A percentile compares a stretch with the other conserved stretches of the same genome.
phyloP scores from a whole-genome alignment of 2,329 filamentous ascomycete genomes.

The Cryphonectria carpinicola region DNA sequence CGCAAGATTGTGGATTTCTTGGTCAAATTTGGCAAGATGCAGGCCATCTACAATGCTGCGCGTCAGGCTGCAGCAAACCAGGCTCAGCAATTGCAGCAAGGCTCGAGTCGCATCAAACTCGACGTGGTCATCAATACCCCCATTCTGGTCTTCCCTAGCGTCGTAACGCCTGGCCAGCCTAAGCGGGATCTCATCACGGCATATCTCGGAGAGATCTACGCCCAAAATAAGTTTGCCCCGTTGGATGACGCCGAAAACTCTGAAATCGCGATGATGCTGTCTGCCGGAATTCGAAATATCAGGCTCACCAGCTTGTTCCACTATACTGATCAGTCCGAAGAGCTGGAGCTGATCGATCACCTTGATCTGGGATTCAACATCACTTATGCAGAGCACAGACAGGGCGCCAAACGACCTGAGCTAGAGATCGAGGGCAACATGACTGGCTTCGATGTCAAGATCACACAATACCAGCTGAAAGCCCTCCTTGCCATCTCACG shows the following conservation, averaged over 20 bases:
- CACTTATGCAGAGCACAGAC: slow-evolving; percentile 84
- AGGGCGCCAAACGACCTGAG: slow-evolving; percentile 79
- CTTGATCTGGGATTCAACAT: slow-evolving; percentile 93
- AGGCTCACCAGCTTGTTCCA: slow-evolving; percentile 88
- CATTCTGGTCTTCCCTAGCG: slow-evolving; percentile 90
- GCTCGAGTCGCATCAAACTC: slow-evolving; percentile 87
- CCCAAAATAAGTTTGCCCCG: slow-evolving; percentile 87
- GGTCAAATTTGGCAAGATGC: slow-evolving; percentile 99
- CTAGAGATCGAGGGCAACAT: slow-evolving; percentile 89
- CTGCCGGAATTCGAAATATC: slow-evolving; percentile 89
- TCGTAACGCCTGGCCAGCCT: slow-evolving; percentile 69
- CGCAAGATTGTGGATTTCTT: slow-evolving; percentile 97
- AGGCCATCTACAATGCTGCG: slow-evolving; percentile 96
- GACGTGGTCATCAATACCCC: slow-evolving; percentile 93
- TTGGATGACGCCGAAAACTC: slow-evolving; percentile 76
- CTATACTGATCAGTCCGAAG: slow-evolving; percentile 76
- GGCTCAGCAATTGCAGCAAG: slow-evolving; percentile 90
- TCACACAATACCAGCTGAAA: slow-evolving; percentile 90
- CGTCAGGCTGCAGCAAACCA: slow-evolving; percentile 92
- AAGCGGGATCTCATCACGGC: slow-evolving; percentile 85
- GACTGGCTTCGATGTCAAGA: slow-evolving; percentile 87
- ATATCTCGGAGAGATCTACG: slow-evolving; percentile 96
- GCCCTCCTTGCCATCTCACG: slow-evolving; percentile 86
- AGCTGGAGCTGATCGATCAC: slow-evolving; percentile 95
- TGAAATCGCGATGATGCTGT: slow-evolving; percentile 84